These are phyloP conservation scores for Pichia cactophila DNA, from an alignment of 1,139 yeast genomes.

Conservation along the genomic window DNA sequence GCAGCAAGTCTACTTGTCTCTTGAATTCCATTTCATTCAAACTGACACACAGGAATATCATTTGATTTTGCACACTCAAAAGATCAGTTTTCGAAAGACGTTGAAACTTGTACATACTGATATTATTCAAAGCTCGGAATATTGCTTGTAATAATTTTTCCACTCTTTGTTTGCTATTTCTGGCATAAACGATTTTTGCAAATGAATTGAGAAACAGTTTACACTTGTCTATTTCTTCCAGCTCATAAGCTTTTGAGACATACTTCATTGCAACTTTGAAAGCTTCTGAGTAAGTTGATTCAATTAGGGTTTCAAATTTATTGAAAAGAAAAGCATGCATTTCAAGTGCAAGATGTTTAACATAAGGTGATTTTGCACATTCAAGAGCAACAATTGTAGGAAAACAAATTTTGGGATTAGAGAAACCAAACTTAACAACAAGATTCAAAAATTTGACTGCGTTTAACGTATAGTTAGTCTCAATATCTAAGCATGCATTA, in stretches of 20 bases:
- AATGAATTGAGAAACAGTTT: conserved; percentile 29
- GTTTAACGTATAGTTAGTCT: conserved; percentile 33
- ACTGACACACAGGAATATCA: conserved; percentile 35
- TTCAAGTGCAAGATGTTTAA: conserved; percentile 42
- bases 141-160: conserved; percentile 38
- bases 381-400: conserved; percentile 67
- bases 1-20: conserved; percentile 36
- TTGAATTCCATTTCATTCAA: conserved; percentile 33
- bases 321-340: conserved; percentile 51
- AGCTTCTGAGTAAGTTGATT: conserved; percentile 58
- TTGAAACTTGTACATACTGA: conserved; percentile 35
- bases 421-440: conserved; percentile 57
- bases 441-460: conserved; percentile 49
- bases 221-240: conserved; percentile 16
- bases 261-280: conserved; percentile 47
- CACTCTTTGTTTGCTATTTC: conserved; percentile 40
- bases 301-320: conserved; percentile 65
- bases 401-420: conserved; percentile 63
- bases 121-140: conserved; percentile 30
- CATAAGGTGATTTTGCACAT: conserved; percentile 40
- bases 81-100: conserved; percentile 41
- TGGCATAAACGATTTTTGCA: conserved; percentile 37
- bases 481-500: conserved; percentile 32
- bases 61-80: conserved; percentile 25
- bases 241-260: conserved; percentile 27